Percentiles rank a stretch among this genome's conserved stretches.
Evolutionary conservation across 2,329 filamentous ascomycete genomes (phyloP).

Genomic region (Tetracladium maxilliforme): DNA sequence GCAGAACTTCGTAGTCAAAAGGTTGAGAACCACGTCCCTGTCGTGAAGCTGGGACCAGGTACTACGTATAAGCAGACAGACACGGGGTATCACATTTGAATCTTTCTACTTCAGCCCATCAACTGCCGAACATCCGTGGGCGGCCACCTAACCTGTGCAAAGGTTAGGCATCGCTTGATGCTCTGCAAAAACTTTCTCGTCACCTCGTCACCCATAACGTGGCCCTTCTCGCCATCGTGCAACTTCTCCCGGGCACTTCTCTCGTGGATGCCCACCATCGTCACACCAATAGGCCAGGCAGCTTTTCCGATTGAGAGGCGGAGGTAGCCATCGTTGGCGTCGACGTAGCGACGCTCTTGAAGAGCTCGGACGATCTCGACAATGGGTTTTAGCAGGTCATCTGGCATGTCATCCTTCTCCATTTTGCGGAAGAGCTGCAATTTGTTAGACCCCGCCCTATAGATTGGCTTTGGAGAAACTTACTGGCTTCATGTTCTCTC

Average conservation of each 20-base stretch:
- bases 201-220: constrained; percentile 93
- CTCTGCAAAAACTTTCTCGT: constrained; percentile 95
- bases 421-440: constrained; percentile 68
- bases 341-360: constrained; percentile 82
- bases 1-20: too few relatives aligned
- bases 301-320: constrained; percentile 89
- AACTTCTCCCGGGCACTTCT: constrained; percentile 89
- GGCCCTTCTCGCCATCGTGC: constrained; percentile 73
- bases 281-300: constrained; percentile 97
- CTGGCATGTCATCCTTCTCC: constrained; percentile 66
- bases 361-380: constrained; percentile 86
- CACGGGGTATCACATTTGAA: too few relatives aligned
- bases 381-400: constrained; percentile 66
- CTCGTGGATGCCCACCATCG: constrained; percentile 99
- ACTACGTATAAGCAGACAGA: too few relatives aligned
- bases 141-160: constrained; percentile 93
- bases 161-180: constrained; percentile 92
- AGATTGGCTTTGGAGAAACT: constrained; percentile 9
- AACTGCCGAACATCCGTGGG: constrained; percentile 84
- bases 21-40: too few relatives aligned
- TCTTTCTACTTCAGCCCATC: constrained; percentile 53
- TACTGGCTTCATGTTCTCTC: constrained; percentile 72
- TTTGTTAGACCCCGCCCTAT: constrained; percentile 1
- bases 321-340: constrained; percentile 92
- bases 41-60: too few relatives aligned